A percentile compares a stretch with the other conserved stretches of the same genome.
Evolutionary conservation across 2,329 filamentous ascomycete species (phyloP).

Genomic region (Ceratocystis destructans): DNA sequence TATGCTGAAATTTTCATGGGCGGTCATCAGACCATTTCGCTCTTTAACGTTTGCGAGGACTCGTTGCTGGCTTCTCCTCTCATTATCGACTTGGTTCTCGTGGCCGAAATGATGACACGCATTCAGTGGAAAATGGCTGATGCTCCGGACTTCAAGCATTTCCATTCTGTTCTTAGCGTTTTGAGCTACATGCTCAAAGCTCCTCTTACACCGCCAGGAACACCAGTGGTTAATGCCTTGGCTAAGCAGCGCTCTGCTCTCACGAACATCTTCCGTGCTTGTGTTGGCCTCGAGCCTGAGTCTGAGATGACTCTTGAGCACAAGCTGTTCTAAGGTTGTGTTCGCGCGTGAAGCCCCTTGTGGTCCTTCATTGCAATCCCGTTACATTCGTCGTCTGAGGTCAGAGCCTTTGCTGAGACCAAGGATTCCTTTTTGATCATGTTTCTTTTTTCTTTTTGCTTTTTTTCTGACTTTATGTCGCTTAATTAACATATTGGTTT

Average conservation of each 20-base stretch:
- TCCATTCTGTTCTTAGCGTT: conserved; percentile 93
- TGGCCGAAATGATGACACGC: conserved; percentile 97
- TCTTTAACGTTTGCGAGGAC: conserved; percentile 99
- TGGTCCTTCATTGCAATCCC: neutral
- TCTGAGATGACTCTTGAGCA: conserved; percentile 98
- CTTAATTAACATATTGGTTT: conserved; percentile 1
- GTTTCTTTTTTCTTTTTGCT: neutral
- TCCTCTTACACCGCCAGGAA: conserved; percentile 82
- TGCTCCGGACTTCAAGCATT: conserved; percentile 65
- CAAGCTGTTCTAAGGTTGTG: conserved; percentile 62
- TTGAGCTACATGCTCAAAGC: conserved; percentile 99
- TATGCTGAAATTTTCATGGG: conserved; percentile 99
- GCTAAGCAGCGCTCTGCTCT: conserved; percentile 90
- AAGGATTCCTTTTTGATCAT: conserved; percentile 5
- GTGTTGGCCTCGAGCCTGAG: conserved; percentile 91
- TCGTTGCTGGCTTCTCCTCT: conserved; percentile 88
- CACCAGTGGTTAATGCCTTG: conserved; percentile 87
- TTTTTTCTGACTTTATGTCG: neutral
- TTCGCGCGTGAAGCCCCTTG: neutral
- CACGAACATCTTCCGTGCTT: conserved; percentile 97
- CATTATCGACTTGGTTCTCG: conserved; percentile 89
- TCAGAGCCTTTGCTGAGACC: neutral
- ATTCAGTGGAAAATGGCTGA: conserved; percentile 71
- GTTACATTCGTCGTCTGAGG: conserved; percentile 8
- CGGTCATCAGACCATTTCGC: conserved; percentile 90